phyloP scores from a whole-genome alignment of 1,284 basidiomycete species.

The Microbotryum saponariae region DNA sequence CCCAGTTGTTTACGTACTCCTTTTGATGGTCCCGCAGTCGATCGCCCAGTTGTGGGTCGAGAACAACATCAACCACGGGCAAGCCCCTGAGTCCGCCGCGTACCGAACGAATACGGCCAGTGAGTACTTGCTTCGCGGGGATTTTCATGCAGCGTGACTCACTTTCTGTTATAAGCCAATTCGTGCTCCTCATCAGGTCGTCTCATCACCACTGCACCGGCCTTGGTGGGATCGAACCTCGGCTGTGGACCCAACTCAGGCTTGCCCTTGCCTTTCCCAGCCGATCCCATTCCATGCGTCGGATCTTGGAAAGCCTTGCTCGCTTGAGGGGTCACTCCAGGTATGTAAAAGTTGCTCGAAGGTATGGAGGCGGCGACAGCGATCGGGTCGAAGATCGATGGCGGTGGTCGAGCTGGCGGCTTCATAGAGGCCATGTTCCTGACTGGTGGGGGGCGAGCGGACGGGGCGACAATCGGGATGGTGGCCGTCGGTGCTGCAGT shows the following conservation, averaged over 20 bases:
- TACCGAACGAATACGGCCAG: no score
- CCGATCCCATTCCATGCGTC: no score
- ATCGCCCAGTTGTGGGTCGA: conserved; percentile 78
- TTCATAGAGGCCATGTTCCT: not conserved
- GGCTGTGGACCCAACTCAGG: conserved; percentile 16
- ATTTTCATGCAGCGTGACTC: conserved; percentile 19
- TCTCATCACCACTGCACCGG: conserved; percentile 80
- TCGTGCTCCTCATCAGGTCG: conserved; percentile 63
- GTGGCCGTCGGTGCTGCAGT: no score
- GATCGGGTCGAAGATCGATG: not conserved
- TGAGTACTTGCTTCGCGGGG: no score
- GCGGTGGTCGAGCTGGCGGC: not conserved
- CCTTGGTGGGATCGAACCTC: conserved; percentile 55
- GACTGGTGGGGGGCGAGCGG: conserved; percentile 26
- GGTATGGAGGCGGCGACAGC: no score
- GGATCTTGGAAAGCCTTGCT: no score
- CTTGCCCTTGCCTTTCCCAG: no score
- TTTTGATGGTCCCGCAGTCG: conserved; percentile 82
- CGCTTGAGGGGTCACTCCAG: no score
- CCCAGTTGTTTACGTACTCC: conserved; percentile 50
- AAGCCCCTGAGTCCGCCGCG: conserved; percentile 28
- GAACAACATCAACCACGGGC: conserved; percentile 69
- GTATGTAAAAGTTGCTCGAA: no score
- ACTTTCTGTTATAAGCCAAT: conserved; percentile 65
- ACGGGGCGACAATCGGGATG: not conserved